Conservation (phyloP, 2,329 filamentous ascomycete species). For the Fusarium sp. region DNA sequence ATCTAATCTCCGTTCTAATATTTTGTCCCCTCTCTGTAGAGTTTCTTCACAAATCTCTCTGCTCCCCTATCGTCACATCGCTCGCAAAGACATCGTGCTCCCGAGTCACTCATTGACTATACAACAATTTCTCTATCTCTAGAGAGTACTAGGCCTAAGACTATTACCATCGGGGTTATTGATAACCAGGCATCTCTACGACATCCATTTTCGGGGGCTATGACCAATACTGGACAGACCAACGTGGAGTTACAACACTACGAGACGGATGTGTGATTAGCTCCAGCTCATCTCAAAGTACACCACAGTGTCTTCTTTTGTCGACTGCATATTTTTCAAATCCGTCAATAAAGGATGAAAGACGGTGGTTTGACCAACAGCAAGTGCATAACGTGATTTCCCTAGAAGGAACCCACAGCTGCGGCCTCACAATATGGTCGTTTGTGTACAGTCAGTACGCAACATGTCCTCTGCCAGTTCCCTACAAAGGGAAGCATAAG, state of each 20-base stretch:
- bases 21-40: rapidly evolving
- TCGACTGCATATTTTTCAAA: too few species aligned
- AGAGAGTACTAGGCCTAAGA: rapidly evolving
- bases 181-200: not conserved
- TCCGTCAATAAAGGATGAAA: not conserved
- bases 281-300: not conserved
- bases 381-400: not conserved
- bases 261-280: not conserved
- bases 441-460: not conserved
- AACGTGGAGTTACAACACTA: not conserved
- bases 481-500: not conserved
- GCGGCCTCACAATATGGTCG: not conserved
- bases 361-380: not conserved
- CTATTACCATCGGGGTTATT: not conserved
- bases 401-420: not conserved
- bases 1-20: not conserved
- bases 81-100: not conserved
- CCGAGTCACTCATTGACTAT: not conserved
- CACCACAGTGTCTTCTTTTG: not conserved
- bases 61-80: not conserved
- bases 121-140: not conserved
- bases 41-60: not conserved
- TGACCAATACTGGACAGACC: not conserved
- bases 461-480: too few species aligned
- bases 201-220: not conserved